Percentiles rank a stretch among this genome's conserved stretches.
phyloP scores from a whole-genome alignment of 306 rosid genomes.

The Oxytropis ochrocephala region DNA sequence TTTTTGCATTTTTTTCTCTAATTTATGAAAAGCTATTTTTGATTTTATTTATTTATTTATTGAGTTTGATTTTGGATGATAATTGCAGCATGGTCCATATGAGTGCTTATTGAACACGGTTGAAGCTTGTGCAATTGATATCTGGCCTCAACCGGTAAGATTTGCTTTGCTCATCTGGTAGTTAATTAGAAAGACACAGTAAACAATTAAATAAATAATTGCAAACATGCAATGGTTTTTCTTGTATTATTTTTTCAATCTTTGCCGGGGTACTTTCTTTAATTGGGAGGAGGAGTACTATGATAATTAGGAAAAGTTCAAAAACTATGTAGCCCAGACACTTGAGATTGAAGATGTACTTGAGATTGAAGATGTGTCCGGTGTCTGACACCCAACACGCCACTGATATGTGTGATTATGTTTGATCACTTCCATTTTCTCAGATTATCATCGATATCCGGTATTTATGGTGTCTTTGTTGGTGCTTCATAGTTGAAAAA shows the following conservation, averaged over 20 bases:
- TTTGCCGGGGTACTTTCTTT: not conserved
- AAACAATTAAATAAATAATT: not conserved
- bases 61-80: not conserved
- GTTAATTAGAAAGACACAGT: not conserved
- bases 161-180: not conserved
- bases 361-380: no score
- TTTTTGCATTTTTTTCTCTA: no score
- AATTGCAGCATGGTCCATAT: slow-evolving; percentile 69
- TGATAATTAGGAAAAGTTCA: not conserved
- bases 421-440: no score
- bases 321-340: no score
- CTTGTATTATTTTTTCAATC: not conserved
- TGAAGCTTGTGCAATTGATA: slow-evolving; percentile 76
- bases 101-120: slow-evolving; percentile 83
- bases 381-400: no score
- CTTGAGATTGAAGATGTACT: no score
- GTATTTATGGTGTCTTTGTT: no score
- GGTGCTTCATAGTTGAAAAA: not conserved
- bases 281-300: not conserved
- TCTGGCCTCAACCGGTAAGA: slow-evolving; percentile 77
- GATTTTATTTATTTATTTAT: not conserved
- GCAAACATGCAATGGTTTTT: not conserved
- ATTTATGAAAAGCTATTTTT: not conserved
- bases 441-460: no score
- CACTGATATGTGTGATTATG: no score